A percentile compares a stretch with the other conserved stretches of the same genome.
Conservation (phyloP, 2,329 filamentous ascomycete species). For the Plectosphaerella plurivora region DNA sequence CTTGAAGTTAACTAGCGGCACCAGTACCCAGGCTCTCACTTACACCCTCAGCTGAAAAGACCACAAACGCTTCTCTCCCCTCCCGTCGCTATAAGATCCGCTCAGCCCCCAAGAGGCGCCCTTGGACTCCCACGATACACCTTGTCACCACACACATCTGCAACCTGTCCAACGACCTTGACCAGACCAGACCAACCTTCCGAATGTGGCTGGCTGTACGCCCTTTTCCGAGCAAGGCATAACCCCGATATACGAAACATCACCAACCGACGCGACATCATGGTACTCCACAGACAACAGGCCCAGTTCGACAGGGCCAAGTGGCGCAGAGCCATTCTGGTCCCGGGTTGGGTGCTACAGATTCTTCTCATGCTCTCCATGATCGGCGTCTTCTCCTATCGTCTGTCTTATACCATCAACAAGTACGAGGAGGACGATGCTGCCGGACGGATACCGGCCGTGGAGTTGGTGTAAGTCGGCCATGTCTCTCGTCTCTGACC, state of each 20-base stretch:
- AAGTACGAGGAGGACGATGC: constrained; percentile 35
- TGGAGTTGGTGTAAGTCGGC: constrained; percentile 46
- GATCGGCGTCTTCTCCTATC: constrained; percentile 49
- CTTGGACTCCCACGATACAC: too few species aligned
- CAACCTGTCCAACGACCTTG: too few species aligned
- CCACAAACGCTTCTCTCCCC: too few species aligned
- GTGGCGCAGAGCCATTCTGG: constrained; percentile 43
- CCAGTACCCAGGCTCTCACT: too few species aligned
- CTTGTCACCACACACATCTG: too few species aligned
- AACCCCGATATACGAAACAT: not conserved
- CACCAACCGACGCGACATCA: constrained; percentile 15
- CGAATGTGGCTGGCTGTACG: too few species aligned
- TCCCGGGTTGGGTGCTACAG: constrained; percentile 48
- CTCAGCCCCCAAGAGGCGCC: too few species aligned
- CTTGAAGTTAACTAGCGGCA: too few species aligned
- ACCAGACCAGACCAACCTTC: too few species aligned
- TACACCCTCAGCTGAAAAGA: too few species aligned
- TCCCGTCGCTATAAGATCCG: too few species aligned
- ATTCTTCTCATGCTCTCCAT: constrained; percentile 38
- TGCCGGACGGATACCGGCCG: constrained; percentile 31
- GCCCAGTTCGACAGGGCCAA: constrained; percentile 46
- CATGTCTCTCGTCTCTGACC: not conserved
- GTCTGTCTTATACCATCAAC: constrained; percentile 41
- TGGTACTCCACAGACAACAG: constrained; percentile 43
- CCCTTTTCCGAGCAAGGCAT: not conserved